Evolutionary conservation across 1,284 basidiomycete species (phyloP).

Genomic region (Cutaneotrichosporon curvatum): DNA sequence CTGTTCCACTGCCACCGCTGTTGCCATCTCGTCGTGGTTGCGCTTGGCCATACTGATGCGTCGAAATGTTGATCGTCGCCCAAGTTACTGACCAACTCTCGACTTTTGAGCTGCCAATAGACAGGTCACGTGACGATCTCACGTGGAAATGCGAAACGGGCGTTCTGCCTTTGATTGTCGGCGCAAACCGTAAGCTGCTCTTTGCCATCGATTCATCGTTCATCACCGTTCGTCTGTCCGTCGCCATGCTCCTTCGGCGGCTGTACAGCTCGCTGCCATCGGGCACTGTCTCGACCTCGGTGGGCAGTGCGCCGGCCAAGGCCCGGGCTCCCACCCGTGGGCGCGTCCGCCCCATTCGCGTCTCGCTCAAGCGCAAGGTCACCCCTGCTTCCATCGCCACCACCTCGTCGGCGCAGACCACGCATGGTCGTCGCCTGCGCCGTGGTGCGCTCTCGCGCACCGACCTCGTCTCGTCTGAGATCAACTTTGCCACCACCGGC

Average conservation of each 20-base stretch:
- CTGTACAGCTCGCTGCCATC: constrained; percentile 30
- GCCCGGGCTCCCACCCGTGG: constrained; percentile 12
- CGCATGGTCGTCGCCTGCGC: constrained; percentile 16
- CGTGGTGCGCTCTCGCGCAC: constrained; percentile 9
- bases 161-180: neutral
- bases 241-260: constrained; percentile 29
- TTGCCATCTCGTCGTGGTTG: constrained; percentile 21
- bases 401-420: neutral
- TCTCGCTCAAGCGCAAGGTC: constrained; percentile 3
- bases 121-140: constrained; percentile 1
- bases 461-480: constrained; percentile 13
- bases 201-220: too few relatives aligned
- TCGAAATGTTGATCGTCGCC: neutral
- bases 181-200: neutral
- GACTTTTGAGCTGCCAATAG: neutral
- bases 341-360: constrained; percentile 14
- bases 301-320: neutral
- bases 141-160: constrained; percentile 1
- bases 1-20: constrained; percentile 7
- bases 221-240: neutral
- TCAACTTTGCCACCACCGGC: neutral
- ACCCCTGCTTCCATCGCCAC: neutral
- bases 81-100: neutral
- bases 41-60: constrained; percentile 27
- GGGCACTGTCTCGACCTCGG: neutral